Conservation (phyloP, 1,139 yeast genomes). For the Protomyces inouyei region DNA sequence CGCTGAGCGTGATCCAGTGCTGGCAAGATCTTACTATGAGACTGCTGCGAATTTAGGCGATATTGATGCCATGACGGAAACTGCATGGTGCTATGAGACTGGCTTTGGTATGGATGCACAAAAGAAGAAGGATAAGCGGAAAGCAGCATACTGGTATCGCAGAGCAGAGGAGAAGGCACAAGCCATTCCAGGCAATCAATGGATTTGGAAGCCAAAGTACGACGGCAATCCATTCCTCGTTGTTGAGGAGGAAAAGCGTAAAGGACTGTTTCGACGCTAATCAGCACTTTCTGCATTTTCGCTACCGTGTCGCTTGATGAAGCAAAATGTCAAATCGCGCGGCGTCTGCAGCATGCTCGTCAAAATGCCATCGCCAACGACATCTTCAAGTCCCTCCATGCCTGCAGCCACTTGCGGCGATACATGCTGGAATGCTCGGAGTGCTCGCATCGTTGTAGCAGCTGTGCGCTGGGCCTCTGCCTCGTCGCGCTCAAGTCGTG, state of each 20-base stretch:
- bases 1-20: conserved; percentile 49
- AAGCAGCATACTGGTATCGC: conserved; percentile 71
- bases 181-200: conserved; percentile 62
- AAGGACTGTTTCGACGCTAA: not conserved
- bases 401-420: not conserved
- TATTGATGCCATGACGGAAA: conserved; percentile 62
- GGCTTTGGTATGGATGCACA: conserved; percentile 43
- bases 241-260: not conserved
- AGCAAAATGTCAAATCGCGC: not conserved
- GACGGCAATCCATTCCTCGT: conserved; percentile 13
- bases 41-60: conserved; percentile 68
- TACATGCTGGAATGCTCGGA: not conserved
- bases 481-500: not conserved
- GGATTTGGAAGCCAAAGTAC: conserved; percentile 76
- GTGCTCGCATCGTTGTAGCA: not conserved
- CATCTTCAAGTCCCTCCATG: not conserved
- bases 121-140: conserved; percentile 51
- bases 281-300: not conserved
- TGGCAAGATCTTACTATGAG: conserved; percentile 58
- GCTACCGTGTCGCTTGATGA: not conserved
- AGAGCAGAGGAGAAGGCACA: conserved; percentile 62
- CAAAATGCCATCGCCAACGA: not conserved
- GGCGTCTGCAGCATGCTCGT: not conserved
- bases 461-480: not conserved
- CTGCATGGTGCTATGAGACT: conserved; percentile 61